Conservation (phyloP, 331 rosid species). For the Phaseolus coccineus region DNA sequence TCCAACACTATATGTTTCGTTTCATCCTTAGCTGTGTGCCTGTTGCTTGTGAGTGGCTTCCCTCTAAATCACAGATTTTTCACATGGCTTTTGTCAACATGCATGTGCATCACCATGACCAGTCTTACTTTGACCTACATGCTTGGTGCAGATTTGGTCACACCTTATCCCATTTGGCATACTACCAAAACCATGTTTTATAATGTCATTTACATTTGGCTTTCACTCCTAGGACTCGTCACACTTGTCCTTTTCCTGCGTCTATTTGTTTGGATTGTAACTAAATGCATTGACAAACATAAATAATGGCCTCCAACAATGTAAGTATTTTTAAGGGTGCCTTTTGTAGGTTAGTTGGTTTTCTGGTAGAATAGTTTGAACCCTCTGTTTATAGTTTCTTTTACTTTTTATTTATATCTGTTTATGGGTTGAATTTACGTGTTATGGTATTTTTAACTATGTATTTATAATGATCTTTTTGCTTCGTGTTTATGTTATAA, state of each 20-base stretch:
- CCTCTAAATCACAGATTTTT: not conserved
- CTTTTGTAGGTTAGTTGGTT: too few species aligned
- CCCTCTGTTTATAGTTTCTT: too few species aligned
- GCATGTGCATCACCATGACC: slow-evolving; percentile 31
- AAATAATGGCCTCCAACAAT: not conserved
- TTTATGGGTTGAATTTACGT: too few species aligned
- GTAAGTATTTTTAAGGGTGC: too few species aligned
- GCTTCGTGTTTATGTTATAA: too few species aligned
- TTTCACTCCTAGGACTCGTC: not conserved
- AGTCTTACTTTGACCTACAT: not conserved
- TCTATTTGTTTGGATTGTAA: not conserved
- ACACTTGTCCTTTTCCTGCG: not conserved
- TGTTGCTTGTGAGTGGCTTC: slow-evolving; percentile 44
- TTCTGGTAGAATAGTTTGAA: too few species aligned
- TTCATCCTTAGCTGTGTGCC: slow-evolving; percentile 37
- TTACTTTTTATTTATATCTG: too few species aligned
- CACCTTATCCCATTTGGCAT: not conserved
- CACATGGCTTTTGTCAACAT: slow-evolving; percentile 26
- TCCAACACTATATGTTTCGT: slow-evolving; percentile 28
- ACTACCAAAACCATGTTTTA: fast-evolving
- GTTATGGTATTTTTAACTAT: too few species aligned
- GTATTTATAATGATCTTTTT: too few species aligned
- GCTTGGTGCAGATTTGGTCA: fast-evolving
- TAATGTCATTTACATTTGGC: not conserved
- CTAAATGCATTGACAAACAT: not conserved